phyloP scores from a whole-genome alignment of 108 stramenopile genomes.

The Fragilaria crotonensis region DNA sequence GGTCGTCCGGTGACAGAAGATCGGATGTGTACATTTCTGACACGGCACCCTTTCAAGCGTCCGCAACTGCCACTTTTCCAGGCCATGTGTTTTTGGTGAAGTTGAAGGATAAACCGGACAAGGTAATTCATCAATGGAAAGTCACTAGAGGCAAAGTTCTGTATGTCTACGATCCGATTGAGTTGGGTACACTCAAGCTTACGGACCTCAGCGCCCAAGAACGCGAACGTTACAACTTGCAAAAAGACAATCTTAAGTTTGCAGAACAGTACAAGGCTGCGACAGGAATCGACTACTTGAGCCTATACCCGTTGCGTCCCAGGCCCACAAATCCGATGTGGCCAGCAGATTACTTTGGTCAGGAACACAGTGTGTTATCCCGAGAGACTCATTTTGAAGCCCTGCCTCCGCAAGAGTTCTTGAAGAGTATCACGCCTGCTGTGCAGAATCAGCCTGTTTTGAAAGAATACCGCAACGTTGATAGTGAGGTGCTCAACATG shows the following conservation, averaged over 20 bases:
- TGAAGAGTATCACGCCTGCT: neutral
- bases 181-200: neutral
- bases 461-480: slow-evolving; percentile 56
- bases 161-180: slow-evolving; percentile 59
- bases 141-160: slow-evolving; percentile 24
- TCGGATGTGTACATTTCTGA: slow-evolving; percentile 22
- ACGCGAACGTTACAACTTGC: slow-evolving; percentile 29
- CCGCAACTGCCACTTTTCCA: slow-evolving; percentile 43
- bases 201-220: slow-evolving; percentile 8
- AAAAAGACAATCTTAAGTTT: slow-evolving; percentile 40
- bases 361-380: slow-evolving; percentile 27
- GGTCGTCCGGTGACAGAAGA: neutral
- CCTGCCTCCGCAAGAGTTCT: slow-evolving; percentile 15
- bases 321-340: slow-evolving; percentile 34
- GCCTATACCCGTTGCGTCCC: slow-evolving; percentile 25
- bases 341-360: slow-evolving; percentile 45
- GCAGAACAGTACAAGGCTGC: slow-evolving; percentile 26
- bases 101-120: neutral
- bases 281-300: slow-evolving; percentile 42
- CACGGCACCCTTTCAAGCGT: slow-evolving; percentile 29
- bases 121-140: slow-evolving; percentile 13
- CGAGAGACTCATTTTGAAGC: slow-evolving; percentile 40
- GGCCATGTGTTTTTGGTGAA: slow-evolving; percentile 31
- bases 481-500: slow-evolving; percentile 38
- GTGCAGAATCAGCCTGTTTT: slow-evolving; percentile 9